Conservation (phyloP, 768 basidiomycete species). For the Xanthoconium stramineum region DNA sequence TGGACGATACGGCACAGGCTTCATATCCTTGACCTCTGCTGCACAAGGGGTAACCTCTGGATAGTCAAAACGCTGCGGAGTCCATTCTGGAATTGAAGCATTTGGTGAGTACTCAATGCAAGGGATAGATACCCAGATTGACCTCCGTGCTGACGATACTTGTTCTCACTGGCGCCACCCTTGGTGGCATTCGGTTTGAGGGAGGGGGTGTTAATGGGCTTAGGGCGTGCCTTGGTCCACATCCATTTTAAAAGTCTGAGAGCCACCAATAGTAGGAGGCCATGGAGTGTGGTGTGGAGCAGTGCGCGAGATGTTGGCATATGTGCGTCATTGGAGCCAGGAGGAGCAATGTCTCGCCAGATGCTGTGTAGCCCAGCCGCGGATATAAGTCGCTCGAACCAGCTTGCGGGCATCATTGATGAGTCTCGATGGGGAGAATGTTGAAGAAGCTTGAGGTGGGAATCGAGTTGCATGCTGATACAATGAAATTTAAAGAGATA, state of each 20-base stretch:
- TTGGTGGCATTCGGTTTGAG: conserved; percentile 1
- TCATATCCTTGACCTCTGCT: conserved; percentile 39
- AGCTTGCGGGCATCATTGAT: conserved; percentile 6
- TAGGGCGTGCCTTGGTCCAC: not conserved
- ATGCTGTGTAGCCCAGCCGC: not conserved
- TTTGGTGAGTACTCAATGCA: not conserved
- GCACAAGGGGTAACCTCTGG: conserved; percentile 45
- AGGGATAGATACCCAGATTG: not conserved
- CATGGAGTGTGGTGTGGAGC: conserved; percentile 19
- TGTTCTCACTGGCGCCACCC: conserved; percentile 13
- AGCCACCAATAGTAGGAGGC: conserved; percentile 5
- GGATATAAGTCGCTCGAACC: conserved; percentile 12
- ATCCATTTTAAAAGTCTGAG: conserved; percentile 15
- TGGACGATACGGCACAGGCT: conserved; percentile 61
- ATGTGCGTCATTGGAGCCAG: conserved; percentile 24
- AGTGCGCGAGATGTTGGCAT: conserved; percentile 1
- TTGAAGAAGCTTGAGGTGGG: not conserved
- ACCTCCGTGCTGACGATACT: conserved; percentile 25
- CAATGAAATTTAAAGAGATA: not conserved
- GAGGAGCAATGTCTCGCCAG: not conserved
- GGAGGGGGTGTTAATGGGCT: not conserved
- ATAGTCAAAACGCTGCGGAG: conserved; percentile 47
- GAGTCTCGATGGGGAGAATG: not conserved
- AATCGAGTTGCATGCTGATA: not conserved
- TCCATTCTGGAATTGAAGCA: conserved; percentile 44